Evolutionary conservation across 148 eudicot species (phyloP).

Genomic region (Hydrangea macrophylla): DNA sequence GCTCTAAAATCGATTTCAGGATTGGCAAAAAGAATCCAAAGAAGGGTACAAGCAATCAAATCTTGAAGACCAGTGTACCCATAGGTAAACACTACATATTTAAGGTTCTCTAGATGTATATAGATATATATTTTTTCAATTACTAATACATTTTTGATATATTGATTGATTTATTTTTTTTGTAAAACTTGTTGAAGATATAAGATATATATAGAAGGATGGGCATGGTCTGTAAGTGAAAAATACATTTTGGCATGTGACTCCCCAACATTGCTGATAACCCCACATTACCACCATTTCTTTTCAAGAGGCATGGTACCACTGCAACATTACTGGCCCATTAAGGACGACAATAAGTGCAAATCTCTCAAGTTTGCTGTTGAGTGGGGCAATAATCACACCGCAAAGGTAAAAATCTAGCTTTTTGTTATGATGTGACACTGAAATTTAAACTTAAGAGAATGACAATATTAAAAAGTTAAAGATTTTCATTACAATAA

Average conservation of each 20-base stretch:
- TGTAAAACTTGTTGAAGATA: slow-evolving; percentile 23
- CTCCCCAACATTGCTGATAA: slow-evolving; percentile 47
- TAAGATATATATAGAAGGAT: slow-evolving; percentile 64
- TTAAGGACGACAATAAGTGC: slow-evolving; percentile 37
- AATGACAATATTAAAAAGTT: too few relatives aligned
- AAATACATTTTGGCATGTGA: slow-evolving; percentile 62
- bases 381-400: slow-evolving; percentile 63
- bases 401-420: slow-evolving; percentile 47
- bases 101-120: neutral
- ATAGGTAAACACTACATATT: slow-evolving; percentile 14
- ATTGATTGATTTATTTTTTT: neutral
- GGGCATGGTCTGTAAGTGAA: slow-evolving; percentile 75
- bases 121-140: too few relatives aligned
- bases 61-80: slow-evolving; percentile 49
- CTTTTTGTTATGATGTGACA: too few relatives aligned
- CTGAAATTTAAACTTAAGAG: too few relatives aligned
- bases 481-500: too few relatives aligned
- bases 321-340: slow-evolving; percentile 56
- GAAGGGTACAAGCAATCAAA: slow-evolving; percentile 43
- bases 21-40: slow-evolving; percentile 30
- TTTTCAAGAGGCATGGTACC: slow-evolving; percentile 48
- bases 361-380: slow-evolving; percentile 60
- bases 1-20: too few relatives aligned
- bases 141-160: neutral
- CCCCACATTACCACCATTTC: slow-evolving; percentile 40